These are phyloP conservation scores for Colletotrichum liriopes DNA, from an alignment of 2,329 filamentous ascomycete genomes.

Conservation along the genomic window DNA sequence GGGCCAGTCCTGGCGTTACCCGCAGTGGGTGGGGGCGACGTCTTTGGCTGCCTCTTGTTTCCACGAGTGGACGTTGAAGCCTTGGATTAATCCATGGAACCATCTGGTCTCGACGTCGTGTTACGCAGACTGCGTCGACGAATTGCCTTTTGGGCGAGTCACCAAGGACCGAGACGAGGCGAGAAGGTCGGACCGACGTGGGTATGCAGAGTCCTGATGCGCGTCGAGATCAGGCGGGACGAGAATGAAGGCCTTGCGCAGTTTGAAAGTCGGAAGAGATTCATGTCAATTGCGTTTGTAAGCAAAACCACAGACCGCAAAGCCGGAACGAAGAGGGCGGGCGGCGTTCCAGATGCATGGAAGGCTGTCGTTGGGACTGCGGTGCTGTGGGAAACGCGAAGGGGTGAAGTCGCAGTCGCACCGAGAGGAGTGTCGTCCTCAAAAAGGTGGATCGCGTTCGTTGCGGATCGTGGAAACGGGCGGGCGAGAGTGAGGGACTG, in stretches of 20 bases:
- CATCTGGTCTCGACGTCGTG: slow-evolving; percentile 9
- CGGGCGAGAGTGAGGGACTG: background rate
- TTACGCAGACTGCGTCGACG: background rate
- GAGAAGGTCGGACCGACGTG: background rate
- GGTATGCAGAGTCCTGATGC: background rate
- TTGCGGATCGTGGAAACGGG: background rate
- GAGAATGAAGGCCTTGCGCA: background rate
- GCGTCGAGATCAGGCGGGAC: background rate
- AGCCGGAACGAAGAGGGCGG: background rate
- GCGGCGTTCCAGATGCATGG: slow-evolving; percentile 4
- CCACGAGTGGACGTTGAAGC: background rate
- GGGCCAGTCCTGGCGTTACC: slow-evolving; percentile 2
- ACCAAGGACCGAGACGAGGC: slow-evolving; percentile 11
- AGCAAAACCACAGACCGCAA: slow-evolving; percentile 10
- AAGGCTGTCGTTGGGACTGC: slow-evolving; percentile 9
- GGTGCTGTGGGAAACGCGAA: slow-evolving; percentile 20
- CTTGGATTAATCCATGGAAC: background rate
- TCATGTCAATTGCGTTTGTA: slow-evolving; percentile 17
- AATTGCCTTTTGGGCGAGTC: slow-evolving; percentile 6
- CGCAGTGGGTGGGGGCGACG: background rate
- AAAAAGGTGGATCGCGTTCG: background rate
- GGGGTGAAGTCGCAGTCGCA: slow-evolving; percentile 18
- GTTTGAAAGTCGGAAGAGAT: slow-evolving; percentile 12
- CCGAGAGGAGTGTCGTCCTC: background rate
- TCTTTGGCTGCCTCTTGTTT: slow-evolving; percentile 9